Base-by-base conservation (phyloP, 805 yeast species). In the Wickerhamiella kurtzmanii region DNA sequence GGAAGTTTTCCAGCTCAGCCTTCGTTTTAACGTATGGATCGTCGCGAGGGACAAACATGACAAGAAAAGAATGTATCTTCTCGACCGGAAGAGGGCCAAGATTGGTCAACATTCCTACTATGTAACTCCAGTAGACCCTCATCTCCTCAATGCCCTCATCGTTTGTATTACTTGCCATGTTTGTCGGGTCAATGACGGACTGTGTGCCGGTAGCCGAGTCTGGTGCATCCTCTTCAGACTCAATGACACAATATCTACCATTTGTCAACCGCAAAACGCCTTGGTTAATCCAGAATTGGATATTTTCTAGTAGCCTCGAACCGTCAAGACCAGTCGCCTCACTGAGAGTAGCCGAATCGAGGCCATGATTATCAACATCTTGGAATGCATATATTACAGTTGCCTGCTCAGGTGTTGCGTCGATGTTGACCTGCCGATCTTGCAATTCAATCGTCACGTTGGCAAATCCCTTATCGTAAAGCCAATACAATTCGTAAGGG, bases 341-440 rank as follows among this genome's bases (percentile, higher is more conserved):
- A 17, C 57, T 49, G 2, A 77, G 59, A 3, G 65, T 60, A 5
- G 56, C 62, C 3, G 69, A 48, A 0, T 72, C 53, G 2, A 70
- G 43, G 4, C 44, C 4, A 16, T 63, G 28, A 2, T 48, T 43
- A 17, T 49, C 50, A 9, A 11, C 28, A 5, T 53, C 57, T 38
- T 71, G 61, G 53, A 81, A 80, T 9, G 69, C 60, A 18, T 66
- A 59, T 6, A 83, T 72, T 2, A 84, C 74, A 0, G 80, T 65
- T 1, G 92, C 94, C 51, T 77, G 77, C 37, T 76, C 82, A 0
- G 94, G 81, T 1, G 80, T 60, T 0, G 82, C 94, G 4, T 66
- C 66, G 50, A 74, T 69, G 0, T 35, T 58, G 44, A 61, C 44
- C 4, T 55, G 58, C 11, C 72, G 61, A n/a, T 73, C 78, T 13